Conservation (phyloP, 2,329 filamentous ascomycete species). For the Nigrograna mackinnonii region DNA sequence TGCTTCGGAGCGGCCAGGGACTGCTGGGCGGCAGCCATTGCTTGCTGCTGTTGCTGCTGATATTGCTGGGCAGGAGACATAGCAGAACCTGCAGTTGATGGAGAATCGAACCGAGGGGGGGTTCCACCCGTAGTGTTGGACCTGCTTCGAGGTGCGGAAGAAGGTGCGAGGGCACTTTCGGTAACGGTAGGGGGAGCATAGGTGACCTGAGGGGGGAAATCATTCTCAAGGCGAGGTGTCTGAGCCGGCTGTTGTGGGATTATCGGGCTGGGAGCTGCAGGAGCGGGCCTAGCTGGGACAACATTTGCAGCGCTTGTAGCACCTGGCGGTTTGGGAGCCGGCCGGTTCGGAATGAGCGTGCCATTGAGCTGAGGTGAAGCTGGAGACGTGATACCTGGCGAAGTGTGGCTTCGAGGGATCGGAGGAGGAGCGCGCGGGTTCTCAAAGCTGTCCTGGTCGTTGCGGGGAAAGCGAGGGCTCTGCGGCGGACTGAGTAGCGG, state of each 20-base stretch:
- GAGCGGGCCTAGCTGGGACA: slow-evolving; percentile 59
- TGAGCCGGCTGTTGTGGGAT: slow-evolving; percentile 27
- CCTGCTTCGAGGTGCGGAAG: slow-evolving; percentile 44
- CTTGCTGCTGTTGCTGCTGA: slow-evolving; percentile 81
- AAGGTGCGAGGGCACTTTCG: slow-evolving; percentile 38
- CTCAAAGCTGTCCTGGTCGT: slow-evolving; percentile 93
- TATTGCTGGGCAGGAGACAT: slow-evolving; percentile 66
- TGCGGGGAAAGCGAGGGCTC: slow-evolving; percentile 85
- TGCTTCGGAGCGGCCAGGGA: slow-evolving; percentile 56
- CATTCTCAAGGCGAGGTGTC: slow-evolving; percentile 39
- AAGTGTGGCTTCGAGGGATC: slow-evolving; percentile 61
- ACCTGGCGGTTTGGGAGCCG: slow-evolving; percentile 83
- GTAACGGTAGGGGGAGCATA: slow-evolving; percentile 47
- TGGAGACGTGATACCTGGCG: slow-evolving; percentile 49
- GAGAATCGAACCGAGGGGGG: slow-evolving; percentile 50
- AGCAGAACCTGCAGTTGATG: slow-evolving; percentile 37
- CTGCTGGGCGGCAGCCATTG: slow-evolving; percentile 74
- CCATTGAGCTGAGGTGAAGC: slow-evolving; percentile 46
- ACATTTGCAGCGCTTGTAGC: slow-evolving; percentile 48
- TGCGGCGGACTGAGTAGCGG: slow-evolving; percentile 74
- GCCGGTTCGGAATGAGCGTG: slow-evolving; percentile 74
- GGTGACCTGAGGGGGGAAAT: slow-evolving; percentile 44
- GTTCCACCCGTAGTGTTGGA: slow-evolving; percentile 48
- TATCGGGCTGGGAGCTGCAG: slow-evolving; percentile 56
- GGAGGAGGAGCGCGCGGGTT: slow-evolving; percentile 93